Base-by-base conservation (phyloP, 192 early-diverging fungal species). In the Coemansia sp. region DNA sequence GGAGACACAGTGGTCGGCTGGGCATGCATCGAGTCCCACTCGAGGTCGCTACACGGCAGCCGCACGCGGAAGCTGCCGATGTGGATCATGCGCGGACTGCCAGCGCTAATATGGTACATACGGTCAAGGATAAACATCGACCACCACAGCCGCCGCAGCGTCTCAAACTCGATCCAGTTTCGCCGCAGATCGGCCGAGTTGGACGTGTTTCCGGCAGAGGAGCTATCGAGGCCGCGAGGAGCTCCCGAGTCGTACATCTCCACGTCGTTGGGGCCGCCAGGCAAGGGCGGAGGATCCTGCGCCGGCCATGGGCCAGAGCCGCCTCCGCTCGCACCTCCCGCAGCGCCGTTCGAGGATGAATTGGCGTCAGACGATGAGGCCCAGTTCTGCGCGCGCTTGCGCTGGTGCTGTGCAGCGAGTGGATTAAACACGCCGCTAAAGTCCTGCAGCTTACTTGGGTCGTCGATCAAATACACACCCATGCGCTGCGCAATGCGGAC, bases 121-220 rank as follows among this genome's bases (percentile, higher is more conserved):
- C 65, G 64, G 33, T 75, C 72, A n/a, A 68, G 27, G n/a, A 64
- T 51, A 45, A 51, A 75, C 72, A 64, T 54, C 8, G 66, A 46
- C 72, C 72, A 75, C 72, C 72, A 75, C 5, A 75, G 53, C 1
- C 72, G 55, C 23, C 72, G 60, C 52, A 75, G 27, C 5, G 72
- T 75, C 36, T 75, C 72, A 25, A 51, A 45, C 46, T 75, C 65
- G 22, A 75, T 60, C 60, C 58, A 54, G n/a, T 54, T 48, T 15
- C 20, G 42, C 26, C 65, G 59, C n/a, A 58, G 27, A 35, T 75
- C 72, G 0, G 69, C 60, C 11, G 42, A 28, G 43, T 27, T 45
- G n/a, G 43, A 27, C 24, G 24, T 26, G 43, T 28, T 26, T 3
- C 13, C 44, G 26, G 27, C 33, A n/a, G 14, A 9, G 9, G 14